Conservation (phyloP, 805 yeast genomes). For the Kazachstania viticola region DNA sequence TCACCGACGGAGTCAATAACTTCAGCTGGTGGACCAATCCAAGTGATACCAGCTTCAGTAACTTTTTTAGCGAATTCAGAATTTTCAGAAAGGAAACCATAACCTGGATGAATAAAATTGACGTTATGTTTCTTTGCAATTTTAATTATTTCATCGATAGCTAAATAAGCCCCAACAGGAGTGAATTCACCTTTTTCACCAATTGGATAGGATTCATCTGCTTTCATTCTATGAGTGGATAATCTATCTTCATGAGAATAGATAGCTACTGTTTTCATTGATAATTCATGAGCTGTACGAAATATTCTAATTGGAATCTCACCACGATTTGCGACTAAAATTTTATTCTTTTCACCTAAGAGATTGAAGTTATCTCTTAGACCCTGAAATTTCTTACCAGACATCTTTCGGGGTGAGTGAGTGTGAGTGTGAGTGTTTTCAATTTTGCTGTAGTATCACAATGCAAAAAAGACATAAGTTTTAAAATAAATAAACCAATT, state of each 20-base stretch:
- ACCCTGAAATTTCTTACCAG: conserved; percentile 17
- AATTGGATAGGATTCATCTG: conserved; percentile 87
- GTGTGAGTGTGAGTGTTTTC: too few relatives aligned
- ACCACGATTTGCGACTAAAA: conserved; percentile 76
- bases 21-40: conserved; percentile 87
- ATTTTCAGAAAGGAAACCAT: conserved; percentile 84
- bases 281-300: conserved; percentile 93
- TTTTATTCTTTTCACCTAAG: conserved; percentile 37
- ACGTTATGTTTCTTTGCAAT: conserved; percentile 73
- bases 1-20: conserved; percentile 95
- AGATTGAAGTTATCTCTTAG: conserved; percentile 26
- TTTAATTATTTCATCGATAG: conserved; percentile 84
- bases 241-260: conserved; percentile 92
- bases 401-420: too few relatives aligned
- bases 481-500: too few relatives aligned
- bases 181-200: conserved; percentile 83
- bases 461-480: too few relatives aligned
- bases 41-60: conserved; percentile 78
- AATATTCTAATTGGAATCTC: conserved; percentile 83
- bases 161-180: conserved; percentile 93
- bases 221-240: conserved; percentile 89
- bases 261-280: conserved; percentile 94
- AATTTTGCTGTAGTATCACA: too few relatives aligned
- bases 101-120: conserved; percentile 87
- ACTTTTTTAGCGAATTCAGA: conserved; percentile 89